Conservation (phyloP, 2,329 filamentous ascomycete genomes). For the Akanthomyces uredinophilus region DNA sequence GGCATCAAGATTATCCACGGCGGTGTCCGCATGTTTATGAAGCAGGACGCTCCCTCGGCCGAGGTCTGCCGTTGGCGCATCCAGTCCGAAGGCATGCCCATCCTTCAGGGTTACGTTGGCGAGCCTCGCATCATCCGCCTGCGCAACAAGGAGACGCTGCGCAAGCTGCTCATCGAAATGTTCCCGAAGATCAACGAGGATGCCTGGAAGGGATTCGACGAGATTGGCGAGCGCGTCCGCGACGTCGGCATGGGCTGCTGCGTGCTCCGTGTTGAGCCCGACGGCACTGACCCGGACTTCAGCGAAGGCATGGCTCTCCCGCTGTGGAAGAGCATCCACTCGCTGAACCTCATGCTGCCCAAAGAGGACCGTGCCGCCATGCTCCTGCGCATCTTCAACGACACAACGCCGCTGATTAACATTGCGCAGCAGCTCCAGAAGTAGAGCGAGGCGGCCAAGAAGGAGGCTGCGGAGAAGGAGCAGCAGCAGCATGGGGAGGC, state of each 20-base stretch:
- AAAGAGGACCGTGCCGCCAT: constrained; percentile 95
- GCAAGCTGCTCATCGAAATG: constrained; percentile 85
- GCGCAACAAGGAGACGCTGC: constrained; percentile 72
- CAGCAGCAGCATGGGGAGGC: constrained; percentile 14
- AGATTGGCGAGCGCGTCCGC: constrained; percentile 78
- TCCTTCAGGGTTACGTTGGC: constrained; percentile 86
- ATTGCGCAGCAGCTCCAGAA: constrained; percentile 36
- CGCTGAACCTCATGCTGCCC: constrained; percentile 93
- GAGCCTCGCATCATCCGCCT: constrained; percentile 69
- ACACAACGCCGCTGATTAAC: constrained; percentile 78
- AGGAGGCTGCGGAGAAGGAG: constrained; percentile 19
- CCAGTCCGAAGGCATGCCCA: constrained; percentile 87
- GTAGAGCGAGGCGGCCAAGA: constrained; percentile 18
- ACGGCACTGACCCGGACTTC: constrained; percentile 54
- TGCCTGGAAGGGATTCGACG: constrained; percentile 70
- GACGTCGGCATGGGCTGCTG: constrained; percentile 88
- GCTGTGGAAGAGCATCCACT: constrained; percentile 88
- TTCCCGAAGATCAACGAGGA: constrained; percentile 81
- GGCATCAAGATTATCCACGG: constrained; percentile 95
- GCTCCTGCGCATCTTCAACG: constrained; percentile 86
- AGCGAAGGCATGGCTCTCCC: constrained; percentile 81
- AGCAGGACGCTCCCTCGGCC: constrained; percentile 83
- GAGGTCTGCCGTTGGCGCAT: constrained; percentile 92
- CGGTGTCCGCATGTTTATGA: constrained; percentile 98
- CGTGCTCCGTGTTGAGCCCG: constrained; percentile 77